Evolutionary conservation across 2,329 filamentous ascomycete species (phyloP).

Genomic region (Fonsecaea erecta): DNA sequence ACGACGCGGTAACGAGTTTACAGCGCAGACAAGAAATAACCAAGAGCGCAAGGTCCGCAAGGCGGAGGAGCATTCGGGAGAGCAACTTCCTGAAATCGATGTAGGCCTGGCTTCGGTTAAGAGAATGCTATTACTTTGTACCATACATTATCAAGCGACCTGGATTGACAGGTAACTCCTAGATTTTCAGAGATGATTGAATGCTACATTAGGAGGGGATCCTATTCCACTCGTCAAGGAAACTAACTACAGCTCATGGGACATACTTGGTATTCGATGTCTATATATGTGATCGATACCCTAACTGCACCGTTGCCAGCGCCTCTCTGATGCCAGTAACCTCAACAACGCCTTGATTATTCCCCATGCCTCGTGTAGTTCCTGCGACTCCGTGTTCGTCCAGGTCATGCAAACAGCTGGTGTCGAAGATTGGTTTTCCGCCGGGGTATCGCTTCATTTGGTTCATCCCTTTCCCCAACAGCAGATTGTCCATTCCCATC

Average conservation of each 20-base stretch:
- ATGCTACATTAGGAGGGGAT: background rate
- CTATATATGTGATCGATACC: background rate
- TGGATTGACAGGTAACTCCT: background rate
- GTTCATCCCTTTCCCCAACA: conserved; percentile 1
- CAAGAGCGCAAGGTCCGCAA: conserved; percentile 50
- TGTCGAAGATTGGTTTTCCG: conserved; percentile 8
- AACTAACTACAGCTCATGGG: background rate
- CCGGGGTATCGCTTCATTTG: conserved; percentile 11
- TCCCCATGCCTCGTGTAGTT: conserved; percentile 14
- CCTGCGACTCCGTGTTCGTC: conserved; percentile 3
- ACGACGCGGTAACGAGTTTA: conserved; percentile 45
- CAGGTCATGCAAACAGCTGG: conserved; percentile 6
- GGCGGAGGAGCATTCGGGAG: conserved; percentile 53
- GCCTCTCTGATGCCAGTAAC: background rate
- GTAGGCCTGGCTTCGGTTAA: conserved; percentile 38
- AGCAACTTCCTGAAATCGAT: conserved; percentile 55
- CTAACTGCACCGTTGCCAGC: background rate
- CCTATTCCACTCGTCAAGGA: background rate
- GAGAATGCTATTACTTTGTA: background rate
- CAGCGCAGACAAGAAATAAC: conserved; percentile 49
- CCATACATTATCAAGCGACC: background rate
- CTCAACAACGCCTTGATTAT: background rate
- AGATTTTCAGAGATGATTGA: background rate
- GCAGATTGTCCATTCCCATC: background rate
- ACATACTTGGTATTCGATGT: background rate